Evolutionary conservation across 352 stramenopile genomes (phyloP).

Genomic region (Phytophthora citricola): DNA sequence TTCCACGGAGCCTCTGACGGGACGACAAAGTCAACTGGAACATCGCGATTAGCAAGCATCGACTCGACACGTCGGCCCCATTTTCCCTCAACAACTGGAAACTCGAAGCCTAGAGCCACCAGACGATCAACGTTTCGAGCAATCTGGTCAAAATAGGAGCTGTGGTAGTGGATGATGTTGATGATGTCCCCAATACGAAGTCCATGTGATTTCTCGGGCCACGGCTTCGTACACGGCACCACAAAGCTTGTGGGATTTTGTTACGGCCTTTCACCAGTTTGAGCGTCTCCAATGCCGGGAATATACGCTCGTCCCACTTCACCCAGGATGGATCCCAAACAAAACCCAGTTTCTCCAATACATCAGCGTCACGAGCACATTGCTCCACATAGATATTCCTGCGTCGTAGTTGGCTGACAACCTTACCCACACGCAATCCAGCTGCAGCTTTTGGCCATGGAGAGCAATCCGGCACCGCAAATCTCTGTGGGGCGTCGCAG

Average conservation of each 20-base stretch:
- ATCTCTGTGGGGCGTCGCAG: slow-evolving; percentile 32
- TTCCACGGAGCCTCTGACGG: not conserved
- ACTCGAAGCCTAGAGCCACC: not conserved
- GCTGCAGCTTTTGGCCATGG: slow-evolving; percentile 43
- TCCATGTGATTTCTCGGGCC: not conserved
- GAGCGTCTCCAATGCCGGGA: not conserved
- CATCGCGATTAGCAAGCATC: not conserved
- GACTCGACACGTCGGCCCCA: not conserved
- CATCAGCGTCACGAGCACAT: too few species aligned
- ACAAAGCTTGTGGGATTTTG: not conserved
- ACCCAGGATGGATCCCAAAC: not conserved
- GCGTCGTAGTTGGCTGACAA: too few species aligned
- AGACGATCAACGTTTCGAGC: not conserved
- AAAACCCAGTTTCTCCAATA: not conserved
- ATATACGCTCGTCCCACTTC: not conserved
- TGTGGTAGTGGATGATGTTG: too few species aligned
- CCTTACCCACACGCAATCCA: slow-evolving; percentile 26
- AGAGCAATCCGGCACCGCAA: slow-evolving; percentile 29
- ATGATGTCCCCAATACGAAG: not conserved
- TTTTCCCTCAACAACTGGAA: not conserved
- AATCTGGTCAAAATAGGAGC: not conserved
- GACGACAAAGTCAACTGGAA: not conserved
- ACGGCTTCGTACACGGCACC: not conserved
- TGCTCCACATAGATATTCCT: too few species aligned
- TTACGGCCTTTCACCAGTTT: not conserved